These are phyloP conservation scores for Selaginella tamariscina DNA, from an alignment of 75 land plant species.

Conservation along the genomic window DNA sequence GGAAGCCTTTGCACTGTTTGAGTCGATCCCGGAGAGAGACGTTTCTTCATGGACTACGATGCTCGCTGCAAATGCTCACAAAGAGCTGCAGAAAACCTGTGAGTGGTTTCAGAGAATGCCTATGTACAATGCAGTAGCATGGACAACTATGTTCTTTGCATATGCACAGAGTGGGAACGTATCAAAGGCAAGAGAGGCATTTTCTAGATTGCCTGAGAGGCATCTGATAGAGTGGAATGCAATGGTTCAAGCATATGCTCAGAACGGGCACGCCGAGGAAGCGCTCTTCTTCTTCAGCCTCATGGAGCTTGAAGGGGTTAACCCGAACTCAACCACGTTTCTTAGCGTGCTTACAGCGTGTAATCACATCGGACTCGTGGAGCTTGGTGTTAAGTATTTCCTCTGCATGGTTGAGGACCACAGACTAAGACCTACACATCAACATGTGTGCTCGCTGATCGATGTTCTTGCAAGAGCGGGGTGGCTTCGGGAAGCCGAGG, in stretches of 20 bases:
- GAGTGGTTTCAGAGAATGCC: background rate
- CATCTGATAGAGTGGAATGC: conserved; percentile 1
- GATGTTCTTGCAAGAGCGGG: background rate
- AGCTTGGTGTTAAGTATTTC: background rate
- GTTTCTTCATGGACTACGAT: background rate
- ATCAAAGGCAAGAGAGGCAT: background rate
- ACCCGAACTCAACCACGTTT: background rate
- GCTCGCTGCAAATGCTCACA: background rate
- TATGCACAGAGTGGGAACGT: conserved; percentile 1
- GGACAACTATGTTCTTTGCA: background rate
- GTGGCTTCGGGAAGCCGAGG: background rate
- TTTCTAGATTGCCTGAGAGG: background rate
- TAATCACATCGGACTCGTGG: background rate
- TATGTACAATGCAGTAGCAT: background rate
- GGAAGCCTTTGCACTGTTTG: background rate
- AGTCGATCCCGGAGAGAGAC: background rate
- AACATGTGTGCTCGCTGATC: background rate
- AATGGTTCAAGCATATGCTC: conserved; percentile 4
- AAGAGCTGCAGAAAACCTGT: background rate
- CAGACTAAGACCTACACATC: background rate
- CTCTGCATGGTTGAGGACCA: background rate
- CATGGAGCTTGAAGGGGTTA: background rate
- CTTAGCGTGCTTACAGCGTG: background rate
- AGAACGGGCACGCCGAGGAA: conserved; percentile 4
- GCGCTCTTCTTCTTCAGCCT: background rate